Conservation (phyloP, 305 asterid genomes). For the Fraxinus baroniana region DNA sequence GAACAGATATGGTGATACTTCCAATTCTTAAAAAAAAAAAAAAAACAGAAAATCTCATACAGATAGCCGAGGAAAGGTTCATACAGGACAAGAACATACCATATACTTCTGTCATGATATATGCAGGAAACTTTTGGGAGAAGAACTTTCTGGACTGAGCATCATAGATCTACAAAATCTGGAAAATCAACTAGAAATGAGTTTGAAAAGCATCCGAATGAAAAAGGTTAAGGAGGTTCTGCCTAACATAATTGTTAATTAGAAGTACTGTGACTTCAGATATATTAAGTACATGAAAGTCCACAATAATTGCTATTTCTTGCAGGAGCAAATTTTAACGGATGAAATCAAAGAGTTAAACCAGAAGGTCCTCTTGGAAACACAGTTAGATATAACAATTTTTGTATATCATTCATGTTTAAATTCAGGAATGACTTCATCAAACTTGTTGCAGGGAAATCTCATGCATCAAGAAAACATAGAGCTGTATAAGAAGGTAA, state of each 20-base stretch:
- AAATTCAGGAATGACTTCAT: conserved; percentile 10
- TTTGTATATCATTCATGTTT: conserved; percentile 3
- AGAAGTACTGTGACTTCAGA: not conserved
- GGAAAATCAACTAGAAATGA: conserved; percentile 60
- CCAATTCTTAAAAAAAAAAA: not conserved
- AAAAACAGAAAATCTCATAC: not conserved
- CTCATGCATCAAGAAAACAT: conserved; percentile 55
- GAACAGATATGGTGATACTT: not conserved
- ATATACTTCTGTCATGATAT: conserved; percentile 15
- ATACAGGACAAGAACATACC: conserved; percentile 17
- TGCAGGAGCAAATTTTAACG: conserved; percentile 57
- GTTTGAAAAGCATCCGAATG: conserved; percentile 55
- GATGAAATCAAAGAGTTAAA: conserved; percentile 63
- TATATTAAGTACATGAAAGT: not conserved
- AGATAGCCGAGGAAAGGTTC: not conserved
- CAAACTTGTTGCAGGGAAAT: conserved; percentile 45
- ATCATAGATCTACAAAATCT: conserved; percentile 55
- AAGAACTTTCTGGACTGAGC: conserved; percentile 61
- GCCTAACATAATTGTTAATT: conserved; percentile 1
- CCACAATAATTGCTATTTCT: conserved; percentile 6
- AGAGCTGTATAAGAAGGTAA: conserved; percentile 56
- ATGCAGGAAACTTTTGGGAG: conserved; percentile 69
- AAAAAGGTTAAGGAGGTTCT: conserved; percentile 42
- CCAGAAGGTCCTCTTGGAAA: conserved; percentile 44
- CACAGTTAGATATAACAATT: conserved; percentile 4